Base-by-base conservation (phyloP, 2,329 filamentous ascomycete genomes). In the Calcarisporium arbuscula region DNA sequence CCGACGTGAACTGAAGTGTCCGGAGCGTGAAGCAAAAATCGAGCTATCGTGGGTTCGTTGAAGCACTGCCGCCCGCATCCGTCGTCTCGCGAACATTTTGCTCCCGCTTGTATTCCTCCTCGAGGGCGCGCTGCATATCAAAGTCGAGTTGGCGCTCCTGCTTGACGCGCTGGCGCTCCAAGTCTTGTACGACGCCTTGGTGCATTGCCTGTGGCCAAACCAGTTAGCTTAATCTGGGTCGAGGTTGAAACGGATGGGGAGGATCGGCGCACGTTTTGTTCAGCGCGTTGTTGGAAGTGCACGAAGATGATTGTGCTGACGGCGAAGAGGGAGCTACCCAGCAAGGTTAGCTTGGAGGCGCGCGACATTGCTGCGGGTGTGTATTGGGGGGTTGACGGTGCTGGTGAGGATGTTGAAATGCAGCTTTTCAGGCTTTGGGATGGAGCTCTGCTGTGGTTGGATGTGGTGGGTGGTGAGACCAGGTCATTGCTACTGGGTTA, bases 81-180 rank as follows among this genome's bases (percentile, higher is more conserved):
- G 54, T 47, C 14, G 60, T 54, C 28, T 54, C 52, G 36, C 70
- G 73, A 19, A 96, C 89, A 5, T 68, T 84, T 64, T 98, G 92
- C 20, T 88, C 70, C 58, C 90, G 90, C 57, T 82, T 80, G 60
- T 95, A 96, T 58, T 98, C 85, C 51, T 82, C 76, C 63, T 96
- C 89, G 30, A 98, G 67, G 6, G 74, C 75, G 43, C 72, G 76
- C 57, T 98, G 92, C 75, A 94, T 78, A 45, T 96, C 89, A 53
- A 98, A 98, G 56, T 98, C 92, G 33, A 88, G 77, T 58, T 94
- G 85, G 39, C 92, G 81, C 60, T 98, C 92, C 46, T 77, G 75
- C 65, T 95, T 95, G 46, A 95, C 58, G 29, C 85, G 80, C 57
- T 95, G 89, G 54, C 94, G 87, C 55, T 96, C 90, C 71, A 95